Evolutionary conservation across 208 protist species (phyloP), one percentile per base, ranked within the genome.

Genomic region (Trypanosoma rangeli): DNA sequence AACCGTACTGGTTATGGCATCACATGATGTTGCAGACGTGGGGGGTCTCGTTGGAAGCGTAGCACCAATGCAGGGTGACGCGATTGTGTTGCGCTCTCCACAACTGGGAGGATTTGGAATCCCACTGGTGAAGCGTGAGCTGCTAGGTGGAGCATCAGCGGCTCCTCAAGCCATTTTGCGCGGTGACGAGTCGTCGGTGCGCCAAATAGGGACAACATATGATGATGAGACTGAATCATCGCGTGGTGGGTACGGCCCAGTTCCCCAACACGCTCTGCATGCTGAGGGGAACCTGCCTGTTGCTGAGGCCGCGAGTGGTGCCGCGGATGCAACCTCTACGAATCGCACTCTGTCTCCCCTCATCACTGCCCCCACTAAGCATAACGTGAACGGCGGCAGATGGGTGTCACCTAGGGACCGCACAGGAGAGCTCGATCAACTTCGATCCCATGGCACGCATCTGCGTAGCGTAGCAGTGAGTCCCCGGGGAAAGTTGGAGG

Each of bases 21-120:
- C 62, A 35, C 20, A 4, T 50, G 46, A 50, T 7, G 33, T n/a
- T 20, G 26, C 52, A 1, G 42, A 16, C 28, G 4, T 26, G 9
- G n/a, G 35, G 18, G 24, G 18, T 16, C 54, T 5, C 39, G 9
- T 52, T n/a, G n/a, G 13, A 33, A 5, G 8, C 33, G 15, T 46
- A 46, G 33, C 15, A 35, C 5, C 24, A 8, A 48, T 12, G 39
- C 54, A 59, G 20, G 56, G 15, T 10, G 48, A 69, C 44, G 5
- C 29, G 10, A 60, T 70, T 31, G n/a, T 66, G 33, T 75, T 94
- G 22, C 88, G 88, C 26, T 65, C 85, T 0, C 88, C 85, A 7
- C 74, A 85, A 44, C 52, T 73, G n/a, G 75, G 73, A 12, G 67
- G 63, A 0, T 87, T 89, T 55, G 83, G 83, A 61, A 60, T 68